Evolutionary conservation across 805 yeast genomes (phyloP), one percentile per base, ranked within the genome.

Genomic region (Metschnikowia cerradonensis): DNA sequence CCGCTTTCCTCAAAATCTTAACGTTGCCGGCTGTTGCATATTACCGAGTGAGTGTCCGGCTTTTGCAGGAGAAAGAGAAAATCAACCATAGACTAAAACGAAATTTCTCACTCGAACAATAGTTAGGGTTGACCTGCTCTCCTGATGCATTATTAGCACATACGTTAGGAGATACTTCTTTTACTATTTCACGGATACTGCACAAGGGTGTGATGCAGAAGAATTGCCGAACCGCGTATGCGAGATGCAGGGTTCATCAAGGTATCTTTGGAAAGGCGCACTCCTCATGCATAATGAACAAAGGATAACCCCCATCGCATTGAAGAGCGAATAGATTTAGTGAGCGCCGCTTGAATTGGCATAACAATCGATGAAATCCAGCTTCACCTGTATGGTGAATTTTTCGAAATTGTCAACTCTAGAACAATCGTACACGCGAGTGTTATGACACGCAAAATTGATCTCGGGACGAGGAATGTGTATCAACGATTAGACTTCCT

Each of bases 221-320:
- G 37, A 20, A 31, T 32, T 33, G 45, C 38, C 45, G 45, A 42
- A 32, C 30, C 38, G 37, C 45, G 45, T 34, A 42, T 42, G 45
- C 45, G 38, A 42, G 32, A 42, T 42, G 45, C 45, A 42, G 45
- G 45, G 45, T 42, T 14, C 11, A 41, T 32, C 37, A 33, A 41
- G 36, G 26, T 41, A 33, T 22, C 10, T 22, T 23, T 6, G 17
- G 6, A 20, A 20, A 42, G 26, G 45, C 36, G 30, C 45, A 33
- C 31, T 20, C 38, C 37, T 42, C 26, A 34, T 34, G 45, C 22
- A 32, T 11, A 14, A n/a, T 32, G 30, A 42, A 42, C 37, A 42
- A 42, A 42, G 45, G 45, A 34, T 33, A 22, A 32, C 23, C 45
- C 32, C 30, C 19, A 23, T 39, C 8, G 13, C 42, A 23, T 23